A percentile compares a stretch with the other conserved stretches of the same genome.
These are phyloP conservation scores for Fusarium transvaalense DNA, from an alignment of 2,329 filamentous ascomycete species.

Conservation along the genomic window DNA sequence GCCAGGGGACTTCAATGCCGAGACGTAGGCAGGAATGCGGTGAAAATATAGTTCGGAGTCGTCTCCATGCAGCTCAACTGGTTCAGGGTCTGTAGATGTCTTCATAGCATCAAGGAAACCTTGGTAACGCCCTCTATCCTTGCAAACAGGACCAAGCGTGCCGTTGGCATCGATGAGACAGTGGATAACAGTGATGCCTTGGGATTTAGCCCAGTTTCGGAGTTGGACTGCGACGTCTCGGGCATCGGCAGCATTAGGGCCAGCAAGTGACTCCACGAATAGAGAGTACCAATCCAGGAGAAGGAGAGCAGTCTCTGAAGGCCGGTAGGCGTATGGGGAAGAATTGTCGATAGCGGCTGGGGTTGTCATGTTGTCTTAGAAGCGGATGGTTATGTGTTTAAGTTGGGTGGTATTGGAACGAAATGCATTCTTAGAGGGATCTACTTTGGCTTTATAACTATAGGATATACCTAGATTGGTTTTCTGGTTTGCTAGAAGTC, in stretches of 20 bases:
- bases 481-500: background rate
- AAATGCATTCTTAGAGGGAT: too few relatives aligned
- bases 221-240: background rate
- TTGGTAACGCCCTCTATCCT: background rate
- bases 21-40: background rate
- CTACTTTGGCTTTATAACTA: too few relatives aligned
- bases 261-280: background rate
- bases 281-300: conserved; percentile 13
- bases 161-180: conserved; percentile 7
- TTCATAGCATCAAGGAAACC: conserved; percentile 8
- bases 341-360: background rate
- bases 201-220: conserved; percentile 7
- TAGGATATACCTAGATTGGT: too few relatives aligned
- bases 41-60: background rate
- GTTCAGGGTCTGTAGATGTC: background rate
- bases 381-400: background rate
- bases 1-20: conserved; percentile 3
- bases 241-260: background rate
- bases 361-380: background rate
- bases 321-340: background rate
- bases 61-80: background rate
- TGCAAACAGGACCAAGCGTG: background rate
- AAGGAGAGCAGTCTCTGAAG: conserved; percentile 6
- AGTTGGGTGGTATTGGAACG: too few relatives aligned
- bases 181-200: conserved; percentile 9